A percentile compares a stretch with the other conserved stretches of the same genome.
phyloP scores from a whole-genome alignment of 306 rosid species.

The Cicer yamashitae region DNA sequence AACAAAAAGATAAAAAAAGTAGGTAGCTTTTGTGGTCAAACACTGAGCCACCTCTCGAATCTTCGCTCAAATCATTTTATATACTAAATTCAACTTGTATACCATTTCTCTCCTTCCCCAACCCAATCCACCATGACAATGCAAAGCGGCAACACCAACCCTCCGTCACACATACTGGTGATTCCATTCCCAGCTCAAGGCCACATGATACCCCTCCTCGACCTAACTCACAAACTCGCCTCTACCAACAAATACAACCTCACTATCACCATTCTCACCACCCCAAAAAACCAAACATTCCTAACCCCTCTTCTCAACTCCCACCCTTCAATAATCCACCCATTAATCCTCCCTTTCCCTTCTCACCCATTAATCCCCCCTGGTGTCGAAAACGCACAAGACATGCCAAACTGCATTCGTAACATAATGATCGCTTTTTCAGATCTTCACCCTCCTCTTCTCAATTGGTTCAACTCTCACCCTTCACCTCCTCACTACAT shows the following conservation, averaged over 20 bases:
- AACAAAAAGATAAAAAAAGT: no score
- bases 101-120: neutral
- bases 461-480: slow-evolving; percentile 43
- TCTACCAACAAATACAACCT: neutral
- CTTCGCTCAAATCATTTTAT: neutral
- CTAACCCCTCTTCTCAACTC: slow-evolving; percentile 38
- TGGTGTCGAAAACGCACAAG: slow-evolving; percentile 57
- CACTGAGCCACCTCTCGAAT: no score
- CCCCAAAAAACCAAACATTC: slow-evolving; percentile 39
- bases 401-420: slow-evolving; percentile 33
- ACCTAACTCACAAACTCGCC: slow-evolving; percentile 46
- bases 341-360: slow-evolving; percentile 54
- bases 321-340: slow-evolving; percentile 36
- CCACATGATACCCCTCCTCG: slow-evolving; percentile 51
- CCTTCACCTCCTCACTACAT: slow-evolving; percentile 48
- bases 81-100: neutral
- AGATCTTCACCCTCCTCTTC: slow-evolving; percentile 44
- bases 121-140: slow-evolving; percentile 11
- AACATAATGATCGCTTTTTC: slow-evolving; percentile 47
- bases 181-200: slow-evolving; percentile 50
- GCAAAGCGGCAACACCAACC: neutral
- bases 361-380: slow-evolving; percentile 53
- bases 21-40: no score
- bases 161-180: slow-evolving; percentile 26
- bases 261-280: slow-evolving; percentile 44